Base-by-base conservation (phyloP, 148 eudicot species). In the Euryodendron excelsum region DNA sequence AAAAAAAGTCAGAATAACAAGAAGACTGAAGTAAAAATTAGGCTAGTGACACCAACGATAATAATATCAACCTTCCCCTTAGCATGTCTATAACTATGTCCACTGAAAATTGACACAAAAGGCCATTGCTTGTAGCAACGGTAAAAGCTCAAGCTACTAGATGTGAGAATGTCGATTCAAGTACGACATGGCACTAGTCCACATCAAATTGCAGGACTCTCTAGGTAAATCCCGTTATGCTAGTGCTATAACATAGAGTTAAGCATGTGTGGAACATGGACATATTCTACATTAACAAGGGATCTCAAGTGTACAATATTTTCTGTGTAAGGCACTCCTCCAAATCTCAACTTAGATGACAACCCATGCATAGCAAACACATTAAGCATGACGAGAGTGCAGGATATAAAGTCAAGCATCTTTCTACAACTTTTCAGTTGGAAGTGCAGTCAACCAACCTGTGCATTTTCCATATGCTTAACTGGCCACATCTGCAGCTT, bases 401-500 rank as follows among this genome's bases (percentile, higher is more conserved):
- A 50, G 39, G 11, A 52, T 18, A 72, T 10, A 64, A 76, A 76
- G 21, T 1, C n/a, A 28, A 39, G 45, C 11, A 48, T 75, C 7
- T 25, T 33, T 34, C 21, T 21, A 33, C 21, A 47, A 3, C 15
- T 20, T 63, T 63, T 50, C 25, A 31, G 6, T 31, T n/a, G 21
- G 48, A 66, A 72, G 15, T 31, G 60, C 13, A 65, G 34, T 66
- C 44, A 65, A 77, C 63, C 72, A 50, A 77, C 79, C 79, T 77
- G 72, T 23, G 41, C 60, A 20, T 25, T 33, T 48, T 48, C 75
- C 58, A 15, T 76, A 33, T 13, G 76, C 65, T 82, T 68, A 68
- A 67, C n/a, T 33, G 56, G n/a, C 67, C 84, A 64, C n/a, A 64
- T 78, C 59, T 62, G 80, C 71, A 77, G 77, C 75, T 66, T 78